Base-by-base conservation (phyloP, 2,329 filamentous ascomycete genomes). In the Cladosporium sp. region DNA sequence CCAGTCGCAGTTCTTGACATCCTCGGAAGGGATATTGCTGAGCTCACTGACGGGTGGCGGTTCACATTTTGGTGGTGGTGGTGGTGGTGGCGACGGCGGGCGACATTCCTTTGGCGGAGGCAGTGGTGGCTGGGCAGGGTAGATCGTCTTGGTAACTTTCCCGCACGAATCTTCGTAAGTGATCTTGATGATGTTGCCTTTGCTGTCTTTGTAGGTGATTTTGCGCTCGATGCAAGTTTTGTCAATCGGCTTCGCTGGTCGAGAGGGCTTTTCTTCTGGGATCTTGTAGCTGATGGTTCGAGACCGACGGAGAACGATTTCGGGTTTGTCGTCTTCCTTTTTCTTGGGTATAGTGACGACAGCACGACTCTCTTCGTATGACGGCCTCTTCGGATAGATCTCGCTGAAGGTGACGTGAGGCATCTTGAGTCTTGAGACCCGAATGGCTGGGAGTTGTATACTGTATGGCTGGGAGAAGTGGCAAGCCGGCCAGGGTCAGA, bases 101-200 rank as follows among this genome's bases (percentile, higher is more conserved):
- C 55, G 34, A 18, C 57, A 47, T 44, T 47, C 41, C 8, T 14
- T 51, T 30, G 32, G 24, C 4, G 21, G 30, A 2, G 36, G 34
- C 0, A 10, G 30, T 10, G 47, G 47, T 62, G 44, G 30, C 34
- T 4, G 28, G 24, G 51, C 24, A 1, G 61, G 61, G 26, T 64
- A 64, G 6, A 64, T 57, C 2, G 61, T 64, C 49, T 26, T 55
- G 51, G 18, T 32, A 8, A 64, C 49, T 12, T 64, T 64, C 8
- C 61, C 61, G 28, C 51, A 64, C 15, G 51, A 41, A 14, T 64
- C 61, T 11, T 64, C 61, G 61, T 64, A 64, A 41, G 30, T 34
- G 36, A 64, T 57, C 15, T 55, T 64, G 51, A 64, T 44, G 51
- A 64, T 32, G 28, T 64, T 64, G 4, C 51, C 61, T 6, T 47